These are phyloP conservation scores for Fistulifera solaris DNA, from an alignment of 108 stramenopile genomes.

Conservation along the genomic window DNA sequence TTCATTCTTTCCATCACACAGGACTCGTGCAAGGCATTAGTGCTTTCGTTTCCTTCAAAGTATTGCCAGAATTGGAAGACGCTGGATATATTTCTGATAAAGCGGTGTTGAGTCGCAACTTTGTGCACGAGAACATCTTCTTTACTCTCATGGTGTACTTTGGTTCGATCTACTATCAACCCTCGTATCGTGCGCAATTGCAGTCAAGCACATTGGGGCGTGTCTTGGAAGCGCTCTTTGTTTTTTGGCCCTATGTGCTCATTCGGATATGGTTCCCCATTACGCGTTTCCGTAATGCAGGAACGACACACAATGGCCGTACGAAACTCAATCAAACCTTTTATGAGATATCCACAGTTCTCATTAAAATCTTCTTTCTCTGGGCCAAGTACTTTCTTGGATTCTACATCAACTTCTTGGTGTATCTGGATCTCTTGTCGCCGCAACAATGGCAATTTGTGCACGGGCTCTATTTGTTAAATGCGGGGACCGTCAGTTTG, in stretches of 20 bases:
- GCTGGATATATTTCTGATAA: conserved; percentile 35
- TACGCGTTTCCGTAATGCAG: conserved; percentile 25
- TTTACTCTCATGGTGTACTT: conserved; percentile 18
- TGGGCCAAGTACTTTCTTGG: conserved; percentile 45
- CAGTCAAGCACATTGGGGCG: conserved; percentile 13
- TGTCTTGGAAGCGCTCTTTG: conserved; percentile 15
- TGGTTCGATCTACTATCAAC: conserved; percentile 25
- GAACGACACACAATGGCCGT: conserved; percentile 13
- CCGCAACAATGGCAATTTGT: conserved; percentile 19
- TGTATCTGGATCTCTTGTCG: conserved; percentile 17
- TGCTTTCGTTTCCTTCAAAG: conserved; percentile 31
- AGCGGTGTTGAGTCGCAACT: conserved; percentile 24
- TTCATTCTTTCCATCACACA: conserved; percentile 1
- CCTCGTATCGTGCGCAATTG: conserved; percentile 11
- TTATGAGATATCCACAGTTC: conserved; percentile 17
- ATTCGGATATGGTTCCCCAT: conserved; percentile 28
- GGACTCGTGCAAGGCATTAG: conserved; percentile 24
- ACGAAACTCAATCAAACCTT: conserved; percentile 11
- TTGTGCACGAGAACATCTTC: conserved; percentile 35
- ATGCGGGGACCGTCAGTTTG: conserved; percentile 27
- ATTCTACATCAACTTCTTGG: conserved; percentile 28
- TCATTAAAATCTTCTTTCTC: conserved; percentile 31
- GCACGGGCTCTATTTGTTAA: conserved; percentile 22
- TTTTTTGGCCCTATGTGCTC: conserved; percentile 28
- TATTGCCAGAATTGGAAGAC: conserved; percentile 29